phyloP scores from a whole-genome alignment of 2,329 filamentous ascomycete species.

The Fulvia fulva region DNA sequence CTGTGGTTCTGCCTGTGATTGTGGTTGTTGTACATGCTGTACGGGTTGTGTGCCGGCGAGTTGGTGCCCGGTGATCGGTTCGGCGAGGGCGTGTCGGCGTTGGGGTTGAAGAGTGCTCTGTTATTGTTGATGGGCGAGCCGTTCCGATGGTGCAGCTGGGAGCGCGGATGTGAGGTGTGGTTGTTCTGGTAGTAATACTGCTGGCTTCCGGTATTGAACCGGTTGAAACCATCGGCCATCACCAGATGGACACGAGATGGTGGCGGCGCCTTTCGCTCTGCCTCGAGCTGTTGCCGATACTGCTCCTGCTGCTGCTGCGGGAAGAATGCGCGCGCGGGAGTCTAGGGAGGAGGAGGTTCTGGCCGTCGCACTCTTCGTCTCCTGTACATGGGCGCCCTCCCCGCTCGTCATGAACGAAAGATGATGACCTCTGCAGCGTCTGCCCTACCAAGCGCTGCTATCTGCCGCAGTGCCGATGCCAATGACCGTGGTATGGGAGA shows the following conservation, averaged over 20 bases:
- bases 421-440: constrained; percentile 6
- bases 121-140: constrained; percentile 43
- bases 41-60: constrained; percentile 58
- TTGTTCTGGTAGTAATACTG: constrained; percentile 56
- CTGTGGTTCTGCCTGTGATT: constrained; percentile 64
- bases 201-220: constrained; percentile 59
- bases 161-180: constrained; percentile 43
- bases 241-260: constrained; percentile 40
- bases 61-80: constrained; percentile 54
- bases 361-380: constrained; percentile 46
- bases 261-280: constrained; percentile 14
- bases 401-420: constrained; percentile 33
- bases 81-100: constrained; percentile 53
- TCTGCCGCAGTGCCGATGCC: not conserved
- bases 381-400: constrained; percentile 46
- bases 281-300: constrained; percentile 1
- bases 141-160: constrained; percentile 44
- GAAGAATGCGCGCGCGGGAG: constrained; percentile 19
- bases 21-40: constrained; percentile 72
- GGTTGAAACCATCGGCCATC: constrained; percentile 66
- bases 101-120: constrained; percentile 42
- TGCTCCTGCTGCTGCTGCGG: constrained; percentile 10
- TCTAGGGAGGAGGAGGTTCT: constrained; percentile 43
- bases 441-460: not conserved
- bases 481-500: not conserved